Conservation (phyloP, 768 basidiomycete species). For the Suillus subaureus region DNA sequence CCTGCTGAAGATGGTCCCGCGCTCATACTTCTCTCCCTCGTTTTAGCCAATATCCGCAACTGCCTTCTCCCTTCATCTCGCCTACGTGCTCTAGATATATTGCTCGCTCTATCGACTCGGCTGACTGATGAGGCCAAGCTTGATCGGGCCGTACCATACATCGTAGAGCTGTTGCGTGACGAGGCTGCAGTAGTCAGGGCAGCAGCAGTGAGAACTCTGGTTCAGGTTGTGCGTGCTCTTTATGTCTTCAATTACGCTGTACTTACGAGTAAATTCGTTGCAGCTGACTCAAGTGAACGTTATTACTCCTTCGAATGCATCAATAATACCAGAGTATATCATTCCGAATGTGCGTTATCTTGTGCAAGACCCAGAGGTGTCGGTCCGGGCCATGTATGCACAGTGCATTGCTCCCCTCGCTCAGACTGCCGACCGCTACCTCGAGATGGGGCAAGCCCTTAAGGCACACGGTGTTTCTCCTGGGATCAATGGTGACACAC, state of each 20-base stretch:
- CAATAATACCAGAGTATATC: conserved; percentile 94
- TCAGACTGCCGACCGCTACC: conserved; percentile 81
- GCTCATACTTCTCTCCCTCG: conserved; percentile 81
- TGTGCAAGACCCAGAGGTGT: conserved; percentile 80
- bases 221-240: conserved; percentile 70
- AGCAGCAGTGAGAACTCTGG: conserved; percentile 72
- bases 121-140: conserved; percentile 94
- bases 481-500: conserved; percentile 45
- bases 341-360: conserved; percentile 88
- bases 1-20: conserved; percentile 85
- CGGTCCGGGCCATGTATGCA: conserved; percentile 80
- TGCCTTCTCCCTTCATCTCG: conserved; percentile 86
- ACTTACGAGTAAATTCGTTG: conserved; percentile 34
- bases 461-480: conserved; percentile 75
- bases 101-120: conserved; percentile 77
- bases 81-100: conserved; percentile 81
- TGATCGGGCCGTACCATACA: conserved; percentile 90
- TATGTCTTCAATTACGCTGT: conserved; percentile 1
- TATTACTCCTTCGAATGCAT: conserved; percentile 60
- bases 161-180: conserved; percentile 87
- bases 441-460: conserved; percentile 92
- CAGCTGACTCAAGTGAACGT: conserved; percentile 66
- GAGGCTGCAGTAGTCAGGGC: conserved; percentile 83
- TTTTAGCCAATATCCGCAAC: conserved; percentile 89
- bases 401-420: conserved; percentile 85